These are phyloP conservation scores for Trichoderma sp. DNA, from an alignment of 2,329 filamentous ascomycete genomes.

Conservation along the genomic window DNA sequence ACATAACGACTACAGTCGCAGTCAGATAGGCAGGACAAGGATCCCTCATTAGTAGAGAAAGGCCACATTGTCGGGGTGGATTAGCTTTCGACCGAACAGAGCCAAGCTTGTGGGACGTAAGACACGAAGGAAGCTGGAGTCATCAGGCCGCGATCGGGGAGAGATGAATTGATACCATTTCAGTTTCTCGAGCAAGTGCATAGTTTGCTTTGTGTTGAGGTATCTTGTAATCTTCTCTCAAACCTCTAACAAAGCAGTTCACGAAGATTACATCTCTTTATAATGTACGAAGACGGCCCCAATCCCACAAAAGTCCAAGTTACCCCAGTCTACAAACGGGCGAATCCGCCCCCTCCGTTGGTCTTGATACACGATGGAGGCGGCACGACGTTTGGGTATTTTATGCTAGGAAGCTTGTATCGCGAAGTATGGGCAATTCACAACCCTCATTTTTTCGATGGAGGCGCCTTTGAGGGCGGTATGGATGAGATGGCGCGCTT, in stretches of 20 bases:
- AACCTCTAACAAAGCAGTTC: too few species aligned
- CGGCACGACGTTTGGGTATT: constrained; percentile 36
- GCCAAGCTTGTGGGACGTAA: neutral
- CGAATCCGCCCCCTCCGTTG: constrained; percentile 27
- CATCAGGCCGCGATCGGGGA: neutral
- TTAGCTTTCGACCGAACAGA: constrained; percentile 19
- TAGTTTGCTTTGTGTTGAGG: too few species aligned
- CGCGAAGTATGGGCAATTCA: constrained; percentile 37
- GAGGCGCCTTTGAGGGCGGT: constrained; percentile 31
- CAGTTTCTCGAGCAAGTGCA: neutral
- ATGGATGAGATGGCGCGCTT: constrained; percentile 34
- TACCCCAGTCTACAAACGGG: constrained; percentile 24
- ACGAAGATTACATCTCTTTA: neutral
- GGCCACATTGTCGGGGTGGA: neutral
- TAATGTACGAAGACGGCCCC: constrained; percentile 28
- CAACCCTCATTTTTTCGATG: constrained; percentile 32
- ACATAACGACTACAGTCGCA: neutral
- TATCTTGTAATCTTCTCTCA: neutral
- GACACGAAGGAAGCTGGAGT: neutral
- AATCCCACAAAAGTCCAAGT: constrained; percentile 30
- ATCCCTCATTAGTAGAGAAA: neutral
- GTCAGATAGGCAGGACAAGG: neutral
- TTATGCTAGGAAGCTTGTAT: constrained; percentile 30
- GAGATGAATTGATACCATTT: neutral
- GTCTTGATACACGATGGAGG: constrained; percentile 37